Evolutionary conservation across 139 green algal genomes (phyloP), one percentile per base, ranked within the genome.

Genomic region (Coccomyxa sp.): DNA sequence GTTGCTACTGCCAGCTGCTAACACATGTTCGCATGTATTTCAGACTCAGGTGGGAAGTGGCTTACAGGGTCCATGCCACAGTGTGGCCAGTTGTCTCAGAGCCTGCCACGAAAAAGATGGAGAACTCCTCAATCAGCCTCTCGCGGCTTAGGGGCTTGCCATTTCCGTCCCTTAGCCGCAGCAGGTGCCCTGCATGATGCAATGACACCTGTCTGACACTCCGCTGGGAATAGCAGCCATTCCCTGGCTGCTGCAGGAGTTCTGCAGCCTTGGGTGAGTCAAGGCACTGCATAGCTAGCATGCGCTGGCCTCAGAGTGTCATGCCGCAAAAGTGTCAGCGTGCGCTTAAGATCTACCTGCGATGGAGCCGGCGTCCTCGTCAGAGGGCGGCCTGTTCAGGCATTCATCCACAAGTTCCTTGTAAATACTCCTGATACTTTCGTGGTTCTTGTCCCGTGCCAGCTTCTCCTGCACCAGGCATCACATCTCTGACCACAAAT

Each of bases 51-150:
- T n/a, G n/a, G n/a, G n/a, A n/a, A 64, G 5, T 3, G 27, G 50
- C 50, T 64, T 22, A 64, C 50, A 64, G 5, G 50, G 64, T 71
- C 64, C 64, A 71, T 22, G 64, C 64, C 12, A 71, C 35, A 29
- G 64, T 71, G 64, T 71, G 64, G 6, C 64, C 64, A 6, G 64
- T 71, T 6, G 64, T 71, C 64, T 71, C 64, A 71, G 29, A 38
- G 2, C 64, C 64, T 4, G 64, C 64, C 27, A 71, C 14, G 64
- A 71, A 71, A 29, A 71, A 71, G 64, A 36, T 71, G 2, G 18
- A 10, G 14, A 71, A 36, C 7, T 71, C 64, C 29, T 36, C n/a
- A 10, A 38, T 3, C 64, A 71, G 7, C 6, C 64, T 22, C 64
- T 34, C 64, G 64, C 10, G 12, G 29, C 24, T 36, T 10, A 71